Evolutionary conservation across 371 early-diverging fungal species (phyloP).

Genomic region (Rhizopus delemar): DNA sequence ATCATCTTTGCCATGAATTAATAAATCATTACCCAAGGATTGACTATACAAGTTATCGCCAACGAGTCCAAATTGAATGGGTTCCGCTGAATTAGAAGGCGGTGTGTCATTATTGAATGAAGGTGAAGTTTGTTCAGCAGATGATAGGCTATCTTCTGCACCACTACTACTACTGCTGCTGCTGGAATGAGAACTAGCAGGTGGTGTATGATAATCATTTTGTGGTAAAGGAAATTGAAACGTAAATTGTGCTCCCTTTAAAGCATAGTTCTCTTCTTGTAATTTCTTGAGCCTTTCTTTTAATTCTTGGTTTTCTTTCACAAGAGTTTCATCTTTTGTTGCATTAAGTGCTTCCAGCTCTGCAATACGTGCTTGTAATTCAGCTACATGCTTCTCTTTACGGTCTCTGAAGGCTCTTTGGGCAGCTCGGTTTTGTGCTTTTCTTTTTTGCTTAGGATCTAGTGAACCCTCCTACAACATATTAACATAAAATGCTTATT

Average conservation of each 20-base stretch:
- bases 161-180: constrained; percentile 23
- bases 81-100: constrained; percentile 7
- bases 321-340: constrained; percentile 26
- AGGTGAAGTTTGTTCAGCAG: constrained; percentile 5
- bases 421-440: constrained; percentile 79
- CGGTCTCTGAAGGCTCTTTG: constrained; percentile 80
- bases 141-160: constrained; percentile 19
- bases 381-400: constrained; percentile 67
- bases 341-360: constrained; percentile 54
- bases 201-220: not conserved
- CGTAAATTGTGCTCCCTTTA: constrained; percentile 46
- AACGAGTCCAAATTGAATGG: constrained; percentile 22
- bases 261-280: constrained; percentile 45
- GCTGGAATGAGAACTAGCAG: not conserved
- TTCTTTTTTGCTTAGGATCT: constrained; percentile 65
- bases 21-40: constrained; percentile 2
- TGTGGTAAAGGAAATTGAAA: constrained; percentile 40
- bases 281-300: constrained; percentile 36
- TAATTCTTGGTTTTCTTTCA: constrained; percentile 35
- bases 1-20: constrained; percentile 41
- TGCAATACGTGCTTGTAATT: constrained; percentile 64
- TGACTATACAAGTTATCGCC: not conserved
- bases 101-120: not conserved
- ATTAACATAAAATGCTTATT: not conserved
- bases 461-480: not conserved